Conservation (phyloP, 495 filamentous ascomycete species). For the Chaetomidium leptoderma region DNA sequence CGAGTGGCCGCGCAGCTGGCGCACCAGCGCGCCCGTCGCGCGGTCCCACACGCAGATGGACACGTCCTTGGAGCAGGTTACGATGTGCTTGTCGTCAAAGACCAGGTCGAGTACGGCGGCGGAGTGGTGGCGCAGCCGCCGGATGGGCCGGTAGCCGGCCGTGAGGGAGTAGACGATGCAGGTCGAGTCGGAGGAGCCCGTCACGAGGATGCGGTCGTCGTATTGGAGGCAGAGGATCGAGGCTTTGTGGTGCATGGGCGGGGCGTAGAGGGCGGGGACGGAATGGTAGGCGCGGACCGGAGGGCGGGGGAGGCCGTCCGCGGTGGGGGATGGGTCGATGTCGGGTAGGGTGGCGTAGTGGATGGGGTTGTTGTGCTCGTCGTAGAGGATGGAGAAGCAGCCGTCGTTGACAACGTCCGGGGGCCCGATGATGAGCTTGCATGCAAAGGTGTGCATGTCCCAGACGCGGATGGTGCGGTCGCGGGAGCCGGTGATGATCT, state of each 20-base stretch:
- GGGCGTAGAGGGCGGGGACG: conserved; percentile 46
- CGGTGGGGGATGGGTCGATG: conserved; percentile 19
- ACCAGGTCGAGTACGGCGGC: conserved; percentile 90
- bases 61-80: conserved; percentile 93
- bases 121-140: conserved; percentile 68
- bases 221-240: conserved; percentile 94
- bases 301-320: conserved; percentile 15
- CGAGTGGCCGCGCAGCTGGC: conserved; percentile 72
- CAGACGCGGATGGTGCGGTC: conserved; percentile 93
- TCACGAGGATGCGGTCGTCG: conserved; percentile 86
- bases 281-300: conserved; percentile 38
- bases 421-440: conserved; percentile 70
- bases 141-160: conserved; percentile 69
- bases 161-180: conserved; percentile 89
- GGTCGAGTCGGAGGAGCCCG: conserved; percentile 85
- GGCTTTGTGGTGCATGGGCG: conserved; percentile 65
- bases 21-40: conserved; percentile 63
- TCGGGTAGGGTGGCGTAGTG: conserved; percentile 49
- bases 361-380: conserved; percentile 37
- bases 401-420: conserved; percentile 45
- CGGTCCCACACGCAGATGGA: conserved; percentile 93
- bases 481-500: conserved; percentile 94
- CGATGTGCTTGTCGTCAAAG: conserved; percentile 85
- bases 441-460: conserved; percentile 83
- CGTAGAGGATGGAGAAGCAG: conserved; percentile 38